Evolutionary conservation across 2,329 filamentous ascomycete genomes (phyloP), one percentile per base, ranked within the genome.

Genomic region (Exserohilum turcica): DNA sequence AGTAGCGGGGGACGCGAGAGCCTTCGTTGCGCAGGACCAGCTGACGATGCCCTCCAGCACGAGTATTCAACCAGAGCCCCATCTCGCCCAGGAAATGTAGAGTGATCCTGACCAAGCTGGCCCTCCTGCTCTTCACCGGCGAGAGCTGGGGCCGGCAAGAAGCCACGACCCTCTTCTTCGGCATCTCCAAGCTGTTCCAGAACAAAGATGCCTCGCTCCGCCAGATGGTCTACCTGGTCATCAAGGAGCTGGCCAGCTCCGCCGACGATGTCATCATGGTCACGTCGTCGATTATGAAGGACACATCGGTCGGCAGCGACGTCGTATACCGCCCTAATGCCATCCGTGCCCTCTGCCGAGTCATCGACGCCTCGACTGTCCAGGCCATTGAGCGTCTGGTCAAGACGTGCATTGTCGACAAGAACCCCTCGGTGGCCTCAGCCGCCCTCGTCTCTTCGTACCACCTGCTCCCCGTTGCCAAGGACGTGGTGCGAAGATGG

Each of bases 201-300:
- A 97, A 97, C 80, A 97, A 97, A 79, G 94, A 99, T 88, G 90
- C 92, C 70, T 93, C 91, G 68, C 83, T 99, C 74, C 91, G 94
- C 71, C 94, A 99, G 82, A 97, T 97, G 92, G 93, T 99, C 45
- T 96, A 97, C 80, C 84, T 97, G 64, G 88, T 97, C 74, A 91
- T 97, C 81, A 99, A 97, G 85, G 94, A 99, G 84, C 83, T 99
- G 70, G 91, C 93, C 64, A 86, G 87, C 76, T 96, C 92, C 19
- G 94, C 94, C 54, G 92, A 97, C 80, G 94, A 99, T 82, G 95
- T 97, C 61, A 99, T 99, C 75, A 97, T 99, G 94, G 94, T 97
- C 58, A 99, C 94, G 15, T 96, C 91, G 78, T 97, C 93, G 66
- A 97, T 99, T 67, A 99, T 97, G 94, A 99, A 99, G 82, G 94